A percentile compares a stretch with the other conserved stretches of the same genome.
Conservation (phyloP, 352 stramenopile species). For the Blastocystis sp. region DNA sequence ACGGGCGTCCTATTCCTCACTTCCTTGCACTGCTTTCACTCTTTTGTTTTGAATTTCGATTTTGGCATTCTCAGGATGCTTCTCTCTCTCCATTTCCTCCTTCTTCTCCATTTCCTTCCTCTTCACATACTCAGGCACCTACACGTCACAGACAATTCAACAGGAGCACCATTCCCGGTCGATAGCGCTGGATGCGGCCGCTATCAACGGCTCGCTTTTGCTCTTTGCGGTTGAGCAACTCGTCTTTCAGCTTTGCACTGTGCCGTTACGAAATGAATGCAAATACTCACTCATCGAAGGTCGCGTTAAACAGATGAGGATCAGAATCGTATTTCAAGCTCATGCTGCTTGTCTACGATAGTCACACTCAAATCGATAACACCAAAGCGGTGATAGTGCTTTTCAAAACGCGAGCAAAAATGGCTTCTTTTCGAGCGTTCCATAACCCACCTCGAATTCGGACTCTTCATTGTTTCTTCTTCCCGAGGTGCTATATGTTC, state of each 20-base stretch:
- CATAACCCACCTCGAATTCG: neutral
- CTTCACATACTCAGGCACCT: constrained; percentile 49
- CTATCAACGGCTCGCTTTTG: neutral
- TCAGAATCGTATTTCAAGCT: neutral
- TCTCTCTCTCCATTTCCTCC: neutral
- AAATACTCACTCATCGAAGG: constrained; percentile 43
- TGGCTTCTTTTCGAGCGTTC: neutral
- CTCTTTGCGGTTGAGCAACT: constrained; percentile 59
- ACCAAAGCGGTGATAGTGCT: neutral
- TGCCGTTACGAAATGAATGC: neutral
- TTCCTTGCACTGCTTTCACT: neutral
- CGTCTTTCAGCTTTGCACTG: constrained; percentile 17
- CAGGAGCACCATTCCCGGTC: constrained; percentile 39
- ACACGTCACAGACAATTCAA: neutral
- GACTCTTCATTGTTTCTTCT: neutral
- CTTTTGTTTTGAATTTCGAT: constrained; percentile 62
- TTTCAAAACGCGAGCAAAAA: neutral
- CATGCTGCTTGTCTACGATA: neutral
- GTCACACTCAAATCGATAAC: neutral
- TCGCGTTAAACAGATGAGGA: constrained; percentile 39
- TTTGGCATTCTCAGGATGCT: neutral
- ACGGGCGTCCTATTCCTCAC: constrained; percentile 55
- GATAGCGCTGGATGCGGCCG: constrained; percentile 51
- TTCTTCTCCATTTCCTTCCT: constrained; percentile 45
- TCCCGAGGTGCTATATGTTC: neutral